Evolutionary conservation across 257 asterid genomes (phyloP), one percentile per base, ranked within the genome.

Genomic region (Coffea canephora): DNA sequence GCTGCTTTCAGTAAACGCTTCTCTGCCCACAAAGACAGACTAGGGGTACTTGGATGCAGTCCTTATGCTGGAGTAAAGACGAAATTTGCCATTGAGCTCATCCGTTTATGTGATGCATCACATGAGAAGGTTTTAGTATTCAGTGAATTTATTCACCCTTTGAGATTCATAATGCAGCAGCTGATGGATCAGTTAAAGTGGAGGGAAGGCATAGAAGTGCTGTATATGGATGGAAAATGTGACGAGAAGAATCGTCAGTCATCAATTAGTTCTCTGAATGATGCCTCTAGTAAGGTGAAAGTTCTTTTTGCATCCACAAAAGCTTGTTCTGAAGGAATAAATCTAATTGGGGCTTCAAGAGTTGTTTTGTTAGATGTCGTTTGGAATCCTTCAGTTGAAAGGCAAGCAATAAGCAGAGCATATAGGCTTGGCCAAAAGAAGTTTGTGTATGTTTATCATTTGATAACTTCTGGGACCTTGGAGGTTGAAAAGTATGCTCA

Each of bases 311-410:
- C 99, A 0, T 93, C 99, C 2, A 86, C 82, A 55, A 87, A 27
- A 78, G 94, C 96, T 23, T 93, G 97, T 83, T 82, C 89, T 1
- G 97, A 95, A 77, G 99, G 99, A 1, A 93, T 95, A 49, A 91
- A 80, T 84, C 72, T 95, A 15, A 91, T 92, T 2, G 99, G 98
- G 46, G 97, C 97, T 2, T 95, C 98, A 0, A 87, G 98, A 48
- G 97, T 93, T 5, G 93, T 95, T 39, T 69, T 93, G 77, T 91
- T 95, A 10, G 97, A 95, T 73, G 93, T 91, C 18, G 88, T 82
- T 5, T 95, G 97, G 98, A 95, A 95, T 66, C 97, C 98, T 1
- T 85, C 97, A 0, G 92, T 91, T 0, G 88, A 91, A 69, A 83
- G 89, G 69, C 98, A 93, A 82, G 98, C 97, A 25, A 87, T 92